Conservation (phyloP, 139 green algal species). For the Coelastrella sp. region DNA sequence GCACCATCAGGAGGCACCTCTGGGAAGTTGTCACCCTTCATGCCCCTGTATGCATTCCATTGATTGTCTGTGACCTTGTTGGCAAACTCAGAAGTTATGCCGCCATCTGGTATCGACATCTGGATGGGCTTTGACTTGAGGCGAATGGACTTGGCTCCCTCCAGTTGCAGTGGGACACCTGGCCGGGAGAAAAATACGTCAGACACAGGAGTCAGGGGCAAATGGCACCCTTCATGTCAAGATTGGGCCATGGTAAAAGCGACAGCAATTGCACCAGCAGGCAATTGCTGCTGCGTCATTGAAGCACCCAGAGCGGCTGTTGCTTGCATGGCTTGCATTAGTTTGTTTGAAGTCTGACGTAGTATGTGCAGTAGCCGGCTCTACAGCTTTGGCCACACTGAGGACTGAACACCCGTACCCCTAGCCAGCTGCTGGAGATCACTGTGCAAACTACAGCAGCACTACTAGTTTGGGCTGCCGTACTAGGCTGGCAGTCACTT, state of each 20-base stretch:
- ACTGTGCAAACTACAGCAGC: neutral
- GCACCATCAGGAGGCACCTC: constrained; percentile 71
- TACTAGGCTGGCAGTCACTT: neutral
- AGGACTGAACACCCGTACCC: too few species aligned
- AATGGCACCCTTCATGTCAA: too few species aligned
- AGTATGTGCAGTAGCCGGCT: too few species aligned
- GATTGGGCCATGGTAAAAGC: too few species aligned
- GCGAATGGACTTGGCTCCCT: neutral
- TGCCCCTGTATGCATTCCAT: constrained; percentile 53
- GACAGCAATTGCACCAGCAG: too few species aligned
- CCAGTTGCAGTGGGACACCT: constrained; percentile 54
- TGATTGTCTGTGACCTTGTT: constrained; percentile 52
- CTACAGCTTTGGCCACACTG: too few species aligned
- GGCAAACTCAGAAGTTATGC: neutral
- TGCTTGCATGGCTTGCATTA: too few species aligned
- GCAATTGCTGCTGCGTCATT: too few species aligned
- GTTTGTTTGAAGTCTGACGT: too few species aligned
- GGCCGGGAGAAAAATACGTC: neutral
- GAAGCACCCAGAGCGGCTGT: too few species aligned
- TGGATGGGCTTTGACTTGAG: neutral
- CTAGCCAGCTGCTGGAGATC: neutral
- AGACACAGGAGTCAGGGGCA: neutral
- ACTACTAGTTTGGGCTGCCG: too few species aligned
- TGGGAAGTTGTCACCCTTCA: constrained; percentile 50
- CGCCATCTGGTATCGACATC: neutral